Conservation (phyloP, 495 filamentous ascomycete genomes). For the Thermothielavioides terrestris region DNA sequence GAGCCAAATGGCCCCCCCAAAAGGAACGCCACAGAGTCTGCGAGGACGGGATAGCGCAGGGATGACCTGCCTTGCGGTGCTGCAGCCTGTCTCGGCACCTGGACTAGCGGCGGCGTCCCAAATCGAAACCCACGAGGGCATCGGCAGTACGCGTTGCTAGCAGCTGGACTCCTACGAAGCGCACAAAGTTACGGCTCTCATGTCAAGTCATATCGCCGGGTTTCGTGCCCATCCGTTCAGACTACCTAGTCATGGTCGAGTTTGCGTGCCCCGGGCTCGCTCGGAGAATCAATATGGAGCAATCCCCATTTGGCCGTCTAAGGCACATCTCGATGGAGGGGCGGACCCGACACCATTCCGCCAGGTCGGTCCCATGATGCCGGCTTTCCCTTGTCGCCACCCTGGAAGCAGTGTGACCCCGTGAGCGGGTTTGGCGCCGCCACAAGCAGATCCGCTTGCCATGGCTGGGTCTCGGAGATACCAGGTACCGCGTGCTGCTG, state of each 20-base stretch:
- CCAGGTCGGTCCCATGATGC: too few species aligned
- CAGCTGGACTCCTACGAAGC: background rate
- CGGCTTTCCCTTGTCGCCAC: too few species aligned
- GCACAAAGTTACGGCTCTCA: background rate
- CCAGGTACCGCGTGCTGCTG: background rate
- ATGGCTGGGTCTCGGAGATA: background rate
- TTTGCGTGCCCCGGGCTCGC: too few species aligned
- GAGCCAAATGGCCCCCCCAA: too few species aligned
- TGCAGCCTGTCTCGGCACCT: background rate
- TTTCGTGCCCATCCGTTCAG: background rate
- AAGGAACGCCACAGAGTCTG: background rate
- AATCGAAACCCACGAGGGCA: too few species aligned
- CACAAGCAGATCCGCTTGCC: background rate
- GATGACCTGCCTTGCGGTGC: background rate
- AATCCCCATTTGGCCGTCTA: too few species aligned
- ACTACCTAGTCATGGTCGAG: too few species aligned
- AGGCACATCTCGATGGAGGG: too few species aligned
- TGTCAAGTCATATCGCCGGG: background rate
- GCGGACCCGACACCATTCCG: too few species aligned
- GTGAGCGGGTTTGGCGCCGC: background rate
- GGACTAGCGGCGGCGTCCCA: background rate
- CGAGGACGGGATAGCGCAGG: background rate
- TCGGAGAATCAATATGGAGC: too few species aligned
- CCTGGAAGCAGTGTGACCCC: too few species aligned
- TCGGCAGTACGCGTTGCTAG: too few species aligned